Percentiles rank a stretch among this genome's conserved stretches.
Evolutionary conservation across 2,329 filamentous ascomycete genomes (phyloP).

Genomic region (Xylariaceae sp.): DNA sequence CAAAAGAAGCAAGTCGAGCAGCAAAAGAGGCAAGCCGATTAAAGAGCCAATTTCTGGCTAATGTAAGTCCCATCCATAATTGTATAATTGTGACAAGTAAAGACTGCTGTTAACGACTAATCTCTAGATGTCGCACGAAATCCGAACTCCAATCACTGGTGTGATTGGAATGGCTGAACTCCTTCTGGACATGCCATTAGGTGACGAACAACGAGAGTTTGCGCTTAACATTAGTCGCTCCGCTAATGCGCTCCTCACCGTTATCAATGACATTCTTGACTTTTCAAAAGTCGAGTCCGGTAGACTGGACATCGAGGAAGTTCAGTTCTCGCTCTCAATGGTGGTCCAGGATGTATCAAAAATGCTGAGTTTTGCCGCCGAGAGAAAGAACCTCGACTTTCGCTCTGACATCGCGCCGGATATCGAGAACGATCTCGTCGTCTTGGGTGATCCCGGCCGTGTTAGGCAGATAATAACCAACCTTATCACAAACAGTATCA

Average conservation of each 20-base stretch:
- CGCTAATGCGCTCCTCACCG: slow-evolving; percentile 76
- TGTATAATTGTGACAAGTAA: not conserved
- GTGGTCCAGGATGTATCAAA: slow-evolving; percentile 78
- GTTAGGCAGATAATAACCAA: slow-evolving; percentile 83
- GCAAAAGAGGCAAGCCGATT: slow-evolving; percentile 78
- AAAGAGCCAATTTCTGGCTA: slow-evolving; percentile 77
- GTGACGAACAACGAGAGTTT: slow-evolving; percentile 70
- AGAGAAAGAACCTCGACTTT: slow-evolving; percentile 75
- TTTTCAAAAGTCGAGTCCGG: slow-evolving; percentile 85
- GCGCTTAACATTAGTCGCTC: slow-evolving; percentile 77
- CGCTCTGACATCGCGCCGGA: slow-evolving; percentile 61
- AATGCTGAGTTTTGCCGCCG: slow-evolving; percentile 83
- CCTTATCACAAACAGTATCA: slow-evolving; percentile 73
- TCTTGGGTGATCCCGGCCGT: slow-evolving; percentile 82
- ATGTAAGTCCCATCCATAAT: slow-evolving; percentile 44
- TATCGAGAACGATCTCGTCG: slow-evolving; percentile 66
- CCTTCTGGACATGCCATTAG: slow-evolving; percentile 64
- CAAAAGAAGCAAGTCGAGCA: slow-evolving; percentile 60
- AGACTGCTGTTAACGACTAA: slow-evolving; percentile 7
- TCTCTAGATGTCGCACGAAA: slow-evolving; percentile 71
- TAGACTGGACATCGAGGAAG: slow-evolving; percentile 73
- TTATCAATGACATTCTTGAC: slow-evolving; percentile 89
- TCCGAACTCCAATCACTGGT: slow-evolving; percentile 74
- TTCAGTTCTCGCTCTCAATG: slow-evolving; percentile 72
- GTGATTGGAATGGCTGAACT: slow-evolving; percentile 80